Evolutionary conservation across 768 basidiomycete species (phyloP), one percentile per base, ranked within the genome.

Genomic region (Coprinopsis strossmayeri): DNA sequence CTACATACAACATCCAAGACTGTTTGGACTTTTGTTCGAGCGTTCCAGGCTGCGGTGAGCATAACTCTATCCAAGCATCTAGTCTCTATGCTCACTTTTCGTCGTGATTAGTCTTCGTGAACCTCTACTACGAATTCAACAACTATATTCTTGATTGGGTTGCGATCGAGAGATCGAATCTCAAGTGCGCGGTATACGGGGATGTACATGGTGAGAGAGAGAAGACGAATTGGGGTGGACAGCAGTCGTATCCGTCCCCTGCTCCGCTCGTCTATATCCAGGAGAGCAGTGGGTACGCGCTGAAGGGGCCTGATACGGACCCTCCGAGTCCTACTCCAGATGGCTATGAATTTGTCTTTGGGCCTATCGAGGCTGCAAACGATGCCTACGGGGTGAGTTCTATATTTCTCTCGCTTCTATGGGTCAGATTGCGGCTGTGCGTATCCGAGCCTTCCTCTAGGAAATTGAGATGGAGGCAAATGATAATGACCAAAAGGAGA

Each of bases 91-190:
- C 35, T 38, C 17, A 7, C 17, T 18, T 38, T 38, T 38, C 35
- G 17, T 38, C 17, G 5, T 18, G 17, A 7, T 18, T 18, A 77
- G 76, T 73, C 4, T 76, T 75, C 51, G 74, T 64, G 13, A 77
- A 77, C 52, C 49, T 77, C 20, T 77, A 66, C 48, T 76, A 77
- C 59, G 73, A 77, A 50, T 67, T 59, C 59, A 76, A 74, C 57
- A 75, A 75, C 51, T 48, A 57, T 5, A 61, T 67, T 9, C 60
- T 72, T 24, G 72, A 72, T 46, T 67, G 61, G 45, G 63, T 69
- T 25, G 65, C 65, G 50, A 53, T 50, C 35, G 63, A 67, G 50
- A 52, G 64, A 2, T 77, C 74, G 0, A 74, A 74, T 50, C 63
- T 76, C 56, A 76, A 74, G 58, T 77, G 76, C 42, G 72, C 69